These are phyloP conservation scores for Corchorus capsularis DNA, from an alignment of 345 rosid genomes.

Conservation along the genomic window DNA sequence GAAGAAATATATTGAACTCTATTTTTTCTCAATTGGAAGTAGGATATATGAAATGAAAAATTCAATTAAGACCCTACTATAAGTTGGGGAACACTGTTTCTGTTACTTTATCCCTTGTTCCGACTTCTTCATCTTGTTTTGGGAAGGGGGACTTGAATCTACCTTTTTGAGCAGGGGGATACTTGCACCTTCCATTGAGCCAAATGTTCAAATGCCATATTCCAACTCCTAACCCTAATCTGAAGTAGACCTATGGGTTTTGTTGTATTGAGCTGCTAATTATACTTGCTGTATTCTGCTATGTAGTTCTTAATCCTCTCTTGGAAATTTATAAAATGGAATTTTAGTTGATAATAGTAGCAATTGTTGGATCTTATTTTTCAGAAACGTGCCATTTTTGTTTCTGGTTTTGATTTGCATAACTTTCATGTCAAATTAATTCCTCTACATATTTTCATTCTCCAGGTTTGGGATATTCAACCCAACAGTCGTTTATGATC, in stretches of 20 bases:
- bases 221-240: not conserved
- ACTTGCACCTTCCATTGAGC: not conserved
- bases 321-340: not conserved
- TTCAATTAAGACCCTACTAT: constrained; percentile 1
- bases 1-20: not conserved
- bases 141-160: not conserved
- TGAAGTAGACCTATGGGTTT: not conserved
- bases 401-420: not conserved
- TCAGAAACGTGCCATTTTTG: not conserved
- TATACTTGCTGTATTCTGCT: not conserved
- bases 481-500: constrained; percentile 88
- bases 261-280: not conserved
- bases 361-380: constrained; percentile 1
- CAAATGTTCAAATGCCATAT: not conserved
- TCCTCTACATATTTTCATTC: constrained; percentile 13
- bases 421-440: constrained; percentile 6
- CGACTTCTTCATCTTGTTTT: not conserved
- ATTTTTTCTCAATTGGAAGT: not conserved
- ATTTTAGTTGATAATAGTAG: not conserved
- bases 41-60: not conserved
- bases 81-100: not conserved
- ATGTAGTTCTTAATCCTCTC: not conserved
- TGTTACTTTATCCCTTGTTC: not conserved
- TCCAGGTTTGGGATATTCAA: constrained; percentile 93
- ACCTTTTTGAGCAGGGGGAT: not conserved